Conservation (phyloP, 2,329 filamentous ascomycete genomes). For the Eurotiales sp. region DNA sequence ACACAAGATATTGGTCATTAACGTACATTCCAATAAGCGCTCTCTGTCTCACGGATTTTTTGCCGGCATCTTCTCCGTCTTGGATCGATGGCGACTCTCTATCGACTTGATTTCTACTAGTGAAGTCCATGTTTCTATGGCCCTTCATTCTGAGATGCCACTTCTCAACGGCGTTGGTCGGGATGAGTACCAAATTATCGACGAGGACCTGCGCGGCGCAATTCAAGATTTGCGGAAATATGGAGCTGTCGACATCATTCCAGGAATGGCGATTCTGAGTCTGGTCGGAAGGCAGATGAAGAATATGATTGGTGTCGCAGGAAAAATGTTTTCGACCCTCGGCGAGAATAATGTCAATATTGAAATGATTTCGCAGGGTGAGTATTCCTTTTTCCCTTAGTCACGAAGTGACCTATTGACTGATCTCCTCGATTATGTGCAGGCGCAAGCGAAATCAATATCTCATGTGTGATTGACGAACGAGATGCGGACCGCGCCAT, state of each 20-base stretch:
- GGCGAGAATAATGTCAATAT: constrained; percentile 94
- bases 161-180: constrained; percentile 47
- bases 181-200: constrained; percentile 52
- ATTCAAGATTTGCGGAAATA: constrained; percentile 72
- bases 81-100: constrained; percentile 80
- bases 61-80: constrained; percentile 85
- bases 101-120: constrained; percentile 95
- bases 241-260: constrained; percentile 85
- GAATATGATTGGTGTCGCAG: constrained; percentile 92
- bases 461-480: constrained; percentile 94
- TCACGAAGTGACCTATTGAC: constrained; percentile 10
- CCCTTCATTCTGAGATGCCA: constrained; percentile 74
- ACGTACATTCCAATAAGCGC: constrained; percentile 96
- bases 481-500: constrained; percentile 87
- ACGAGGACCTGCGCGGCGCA: constrained; percentile 61
- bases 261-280: constrained; percentile 92
- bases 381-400: constrained; percentile 23
- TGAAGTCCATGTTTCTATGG: constrained; percentile 97
- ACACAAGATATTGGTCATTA: constrained; percentile 92
- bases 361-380: constrained; percentile 99
- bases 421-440: constrained; percentile 16
- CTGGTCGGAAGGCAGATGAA: constrained; percentile 95
- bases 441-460: constrained; percentile 99
- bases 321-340: constrained; percentile 89
- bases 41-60: constrained; percentile 96